phyloP scores from a whole-genome alignment of 441 rosid genomes.

The Populus hybrid region DNA sequence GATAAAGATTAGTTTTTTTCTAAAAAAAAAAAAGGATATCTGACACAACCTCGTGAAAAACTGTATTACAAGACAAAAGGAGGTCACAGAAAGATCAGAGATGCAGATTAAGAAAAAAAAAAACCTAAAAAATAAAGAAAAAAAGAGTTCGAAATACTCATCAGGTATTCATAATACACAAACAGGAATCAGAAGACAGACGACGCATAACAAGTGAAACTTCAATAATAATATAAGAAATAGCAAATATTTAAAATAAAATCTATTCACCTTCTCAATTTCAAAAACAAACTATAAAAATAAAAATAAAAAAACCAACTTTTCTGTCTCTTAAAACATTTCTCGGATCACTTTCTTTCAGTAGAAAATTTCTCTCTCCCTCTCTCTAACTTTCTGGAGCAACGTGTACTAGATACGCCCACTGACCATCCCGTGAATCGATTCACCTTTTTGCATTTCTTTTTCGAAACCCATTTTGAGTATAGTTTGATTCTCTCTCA shows the following conservation, averaged over 20 bases:
- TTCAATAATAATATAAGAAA: constrained; percentile 1
- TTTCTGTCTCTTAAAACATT: not conserved
- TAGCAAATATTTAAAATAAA: constrained; percentile 1
- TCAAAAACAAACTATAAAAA: constrained; percentile 13
- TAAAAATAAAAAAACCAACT: not conserved
- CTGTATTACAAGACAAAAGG: constrained; percentile 68
- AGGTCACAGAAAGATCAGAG: constrained; percentile 55
- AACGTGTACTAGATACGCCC: constrained; percentile 25
- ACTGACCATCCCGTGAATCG: constrained; percentile 19
- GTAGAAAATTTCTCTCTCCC: not conserved
- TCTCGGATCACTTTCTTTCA: not conserved
- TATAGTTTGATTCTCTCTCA: not conserved
- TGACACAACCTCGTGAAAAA: constrained; percentile 88
- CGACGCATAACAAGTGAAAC: constrained; percentile 15
- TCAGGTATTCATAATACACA: not conserved
- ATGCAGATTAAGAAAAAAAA: not conserved
- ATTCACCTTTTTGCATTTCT: not conserved
- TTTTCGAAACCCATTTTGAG: constrained; percentile 16
- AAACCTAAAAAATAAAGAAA: not conserved
- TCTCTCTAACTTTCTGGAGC: constrained; percentile 35
- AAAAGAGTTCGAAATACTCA: constrained; percentile 4
- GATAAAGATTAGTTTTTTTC: constrained; percentile 26
- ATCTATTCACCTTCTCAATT: constrained; percentile 26
- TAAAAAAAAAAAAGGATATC: constrained; percentile 42
- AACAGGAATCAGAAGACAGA: constrained; percentile 30